phyloP scores from a whole-genome alignment of 208 protist genomes.

The Leishmania mexicana region DNA sequence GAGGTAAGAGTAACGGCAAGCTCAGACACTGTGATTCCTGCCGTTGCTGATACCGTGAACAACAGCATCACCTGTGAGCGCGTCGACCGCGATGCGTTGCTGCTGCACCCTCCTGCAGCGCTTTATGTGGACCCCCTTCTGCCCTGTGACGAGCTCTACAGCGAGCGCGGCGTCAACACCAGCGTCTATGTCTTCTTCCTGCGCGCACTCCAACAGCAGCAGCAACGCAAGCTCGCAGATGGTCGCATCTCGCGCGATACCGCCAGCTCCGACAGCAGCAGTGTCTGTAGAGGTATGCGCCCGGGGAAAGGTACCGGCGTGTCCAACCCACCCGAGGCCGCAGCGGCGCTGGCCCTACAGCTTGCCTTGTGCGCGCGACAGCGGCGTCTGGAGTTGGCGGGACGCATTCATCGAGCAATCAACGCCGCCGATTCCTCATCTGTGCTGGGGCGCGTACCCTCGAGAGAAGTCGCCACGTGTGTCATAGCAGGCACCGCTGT shows the following conservation, averaged over 20 bases:
- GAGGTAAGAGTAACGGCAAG: neutral
- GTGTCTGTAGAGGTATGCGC: neutral
- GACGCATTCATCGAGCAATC: conserved; percentile 1
- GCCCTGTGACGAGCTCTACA: conserved; percentile 61
- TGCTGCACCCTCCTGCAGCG: conserved; percentile 33
- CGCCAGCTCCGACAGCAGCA: neutral
- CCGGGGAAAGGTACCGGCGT: neutral
- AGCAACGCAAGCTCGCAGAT: neutral
- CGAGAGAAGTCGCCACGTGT: neutral
- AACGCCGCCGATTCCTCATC: neutral
- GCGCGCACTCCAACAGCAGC: conserved; percentile 26
- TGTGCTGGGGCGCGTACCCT: neutral
- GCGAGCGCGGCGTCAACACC: conserved; percentile 49
- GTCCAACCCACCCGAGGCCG: neutral
- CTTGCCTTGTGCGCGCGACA: conserved; percentile 19
- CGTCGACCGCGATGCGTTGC: conserved; percentile 41
- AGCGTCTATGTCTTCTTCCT: conserved; percentile 53
- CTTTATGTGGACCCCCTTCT: conserved; percentile 59
- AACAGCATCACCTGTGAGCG: conserved; percentile 8
- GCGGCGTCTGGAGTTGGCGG: conserved; percentile 14
- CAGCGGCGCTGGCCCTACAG: conserved; percentile 13
- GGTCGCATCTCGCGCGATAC: neutral
- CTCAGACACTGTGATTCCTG: neutral
- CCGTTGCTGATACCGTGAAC: neutral
- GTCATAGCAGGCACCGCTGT: neutral